Evolutionary conservation across 1,139 yeast species (phyloP), one percentile per base, ranked within the genome.

Genomic region (Geotrichum aggregatum): DNA sequence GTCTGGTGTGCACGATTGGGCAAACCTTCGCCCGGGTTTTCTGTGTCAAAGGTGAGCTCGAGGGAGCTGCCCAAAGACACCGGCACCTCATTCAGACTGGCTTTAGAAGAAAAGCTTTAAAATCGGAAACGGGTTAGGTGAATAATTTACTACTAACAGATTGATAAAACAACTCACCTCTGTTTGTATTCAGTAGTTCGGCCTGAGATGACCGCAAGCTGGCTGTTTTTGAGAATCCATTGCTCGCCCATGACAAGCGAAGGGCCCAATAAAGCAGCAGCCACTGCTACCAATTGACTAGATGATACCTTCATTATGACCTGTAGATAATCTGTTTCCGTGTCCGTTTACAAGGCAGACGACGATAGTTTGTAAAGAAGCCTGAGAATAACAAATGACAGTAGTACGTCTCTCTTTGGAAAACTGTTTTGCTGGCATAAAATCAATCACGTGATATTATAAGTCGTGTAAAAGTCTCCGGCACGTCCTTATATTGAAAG

Each of bases 141-240:
- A 26, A 7, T 24, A 18, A 14, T 11, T 14, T 19, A 10, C 3
- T 14, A 39, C 22, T 38, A 31, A 21, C 41, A 26, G 26, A 36
- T 11, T 8, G 14, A 34, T 16, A 24, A 21, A 34, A 16, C 28
- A 22, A 11, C 46, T 40, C 30, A 46, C 49, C 49, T 46, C 38
- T 39, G 34, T 28, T 46, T 39, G 30, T 30, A 46, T 22, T 49
- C 41, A 28, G 55, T 34, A 16, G 45, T 14, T 40, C 44, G 26
- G 36, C 57, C 50, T 21, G 33, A 14, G 68, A 74, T 31, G 68
- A 76, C 54, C 57, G 70, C 44, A 57, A 66, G 52, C 57, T 70
- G 56, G 26, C 66, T 67, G 42, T 65, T 58, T 42, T 53, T 50
- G 34, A 62, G 53, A 2, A 59, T 40, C 67, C 67, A 63, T 35